phyloP scores from a whole-genome alignment of 495 filamentous ascomycete species.

The Penicillium subrubescens region DNA sequence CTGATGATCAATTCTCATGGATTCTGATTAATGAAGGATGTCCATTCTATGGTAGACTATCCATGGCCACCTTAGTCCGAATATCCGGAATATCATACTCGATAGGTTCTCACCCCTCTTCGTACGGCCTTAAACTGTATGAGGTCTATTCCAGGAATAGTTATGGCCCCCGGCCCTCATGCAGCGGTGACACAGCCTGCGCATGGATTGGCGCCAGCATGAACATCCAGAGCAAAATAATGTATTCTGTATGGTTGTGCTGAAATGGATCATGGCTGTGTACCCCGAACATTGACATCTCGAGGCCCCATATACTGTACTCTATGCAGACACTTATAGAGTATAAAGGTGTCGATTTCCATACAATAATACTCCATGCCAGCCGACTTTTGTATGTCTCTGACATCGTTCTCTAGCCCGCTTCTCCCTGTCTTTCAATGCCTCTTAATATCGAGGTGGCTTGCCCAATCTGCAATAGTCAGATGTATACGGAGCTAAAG shows the following conservation, averaged over 20 bases:
- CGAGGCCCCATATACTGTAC: neutral
- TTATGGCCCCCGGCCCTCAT: conserved; percentile 5
- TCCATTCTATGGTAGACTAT: neutral
- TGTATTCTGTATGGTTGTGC: neutral
- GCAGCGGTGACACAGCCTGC: conserved; percentile 4
- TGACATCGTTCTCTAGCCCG: neutral
- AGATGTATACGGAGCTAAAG: neutral
- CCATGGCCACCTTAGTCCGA: neutral
- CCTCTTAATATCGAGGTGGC: neutral
- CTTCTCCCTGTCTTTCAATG: too few relatives aligned
- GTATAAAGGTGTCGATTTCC: neutral
- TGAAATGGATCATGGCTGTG: neutral
- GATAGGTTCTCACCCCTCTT: neutral
- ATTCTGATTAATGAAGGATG: neutral
- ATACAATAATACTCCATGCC: neutral
- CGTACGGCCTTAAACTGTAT: neutral
- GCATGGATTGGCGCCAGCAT: neutral
- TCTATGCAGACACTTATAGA: neutral
- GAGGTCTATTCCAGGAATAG: conserved; percentile 5
- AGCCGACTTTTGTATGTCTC: neutral
- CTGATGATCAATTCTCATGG: neutral
- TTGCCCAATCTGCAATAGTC: neutral
- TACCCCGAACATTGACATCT: neutral
- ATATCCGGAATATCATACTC: neutral
- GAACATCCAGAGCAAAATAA: neutral